These are phyloP conservation scores for Fomitopsis serialis DNA, from an alignment of 768 basidiomycete species.

Conservation along the genomic window DNA sequence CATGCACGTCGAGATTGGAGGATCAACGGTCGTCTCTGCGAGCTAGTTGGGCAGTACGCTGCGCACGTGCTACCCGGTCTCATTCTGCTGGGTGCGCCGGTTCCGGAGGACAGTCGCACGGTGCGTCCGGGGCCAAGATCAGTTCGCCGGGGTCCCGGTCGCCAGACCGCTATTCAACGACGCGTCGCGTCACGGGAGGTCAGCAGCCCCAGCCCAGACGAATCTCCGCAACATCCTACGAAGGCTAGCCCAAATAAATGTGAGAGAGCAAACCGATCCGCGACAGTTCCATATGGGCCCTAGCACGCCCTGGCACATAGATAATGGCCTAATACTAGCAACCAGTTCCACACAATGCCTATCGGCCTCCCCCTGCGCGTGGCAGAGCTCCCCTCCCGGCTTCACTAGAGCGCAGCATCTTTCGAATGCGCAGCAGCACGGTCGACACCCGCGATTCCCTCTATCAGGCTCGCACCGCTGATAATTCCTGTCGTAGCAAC, in stretches of 20 bases:
- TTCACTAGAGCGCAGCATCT: constrained; percentile 33
- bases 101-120: too few relatives aligned
- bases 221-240: constrained; percentile 4
- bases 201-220: constrained; percentile 8
- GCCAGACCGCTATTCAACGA: constrained; percentile 23
- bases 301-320: background rate
- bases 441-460: constrained; percentile 52
- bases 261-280: background rate
- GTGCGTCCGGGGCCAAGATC: background rate
- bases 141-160: constrained; percentile 11
- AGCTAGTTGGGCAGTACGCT: too few relatives aligned
- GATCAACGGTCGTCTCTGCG: too few relatives aligned
- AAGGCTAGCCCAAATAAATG: background rate
- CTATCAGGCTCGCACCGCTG: constrained; percentile 69
- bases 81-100: too few relatives aligned
- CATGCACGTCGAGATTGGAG: too few relatives aligned
- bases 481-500: constrained; percentile 91
- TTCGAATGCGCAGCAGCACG: constrained; percentile 28
- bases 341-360: background rate
- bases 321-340: background rate
- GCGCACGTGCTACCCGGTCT: too few relatives aligned
- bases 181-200: constrained; percentile 36
- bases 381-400: background rate
- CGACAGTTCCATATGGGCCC: background rate
- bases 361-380: background rate